Evolutionary conservation across 352 stramenopile species (phyloP).

Genomic region (Phytophthora ramorum): DNA sequence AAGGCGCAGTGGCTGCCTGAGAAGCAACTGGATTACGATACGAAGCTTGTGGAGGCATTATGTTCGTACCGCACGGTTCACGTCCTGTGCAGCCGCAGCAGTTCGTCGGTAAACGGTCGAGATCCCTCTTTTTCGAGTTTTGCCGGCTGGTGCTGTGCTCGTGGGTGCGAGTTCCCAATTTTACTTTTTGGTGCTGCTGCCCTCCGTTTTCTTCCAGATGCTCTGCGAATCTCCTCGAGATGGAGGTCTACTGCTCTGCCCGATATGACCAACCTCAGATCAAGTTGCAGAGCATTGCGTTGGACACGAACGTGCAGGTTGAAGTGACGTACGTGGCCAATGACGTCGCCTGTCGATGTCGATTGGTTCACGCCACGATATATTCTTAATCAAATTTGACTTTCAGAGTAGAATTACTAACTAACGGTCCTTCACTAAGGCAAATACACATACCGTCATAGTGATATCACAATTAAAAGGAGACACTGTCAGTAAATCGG

Average conservation of each 20-base stretch:
- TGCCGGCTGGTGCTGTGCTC: not conserved
- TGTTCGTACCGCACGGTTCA: too few relatives aligned
- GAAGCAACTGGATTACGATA: too few relatives aligned
- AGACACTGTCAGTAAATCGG: not conserved
- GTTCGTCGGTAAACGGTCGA: not conserved
- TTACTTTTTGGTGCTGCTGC: not conserved
- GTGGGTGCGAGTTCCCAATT: not conserved
- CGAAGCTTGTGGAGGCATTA: too few relatives aligned
- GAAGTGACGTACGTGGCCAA: not conserved
- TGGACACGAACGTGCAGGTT: not conserved
- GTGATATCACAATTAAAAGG: not conserved
- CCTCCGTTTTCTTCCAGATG: not conserved
- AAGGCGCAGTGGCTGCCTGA: too few relatives aligned
- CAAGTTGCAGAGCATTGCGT: not conserved
- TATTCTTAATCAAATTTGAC: not conserved
- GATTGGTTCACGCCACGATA: not conserved
- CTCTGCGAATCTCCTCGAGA: not conserved
- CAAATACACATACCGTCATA: not conserved
- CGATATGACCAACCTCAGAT: not conserved
- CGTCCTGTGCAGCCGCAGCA: not conserved
- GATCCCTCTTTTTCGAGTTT: not conserved
- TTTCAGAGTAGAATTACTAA: not conserved
- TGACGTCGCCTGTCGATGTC: not conserved
- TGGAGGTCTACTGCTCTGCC: not conserved
- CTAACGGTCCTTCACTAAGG: not conserved